Evolutionary conservation across 345 rosid genomes (phyloP), one percentile per base, ranked within the genome.

Genomic region (Lepidium didymum): DNA sequence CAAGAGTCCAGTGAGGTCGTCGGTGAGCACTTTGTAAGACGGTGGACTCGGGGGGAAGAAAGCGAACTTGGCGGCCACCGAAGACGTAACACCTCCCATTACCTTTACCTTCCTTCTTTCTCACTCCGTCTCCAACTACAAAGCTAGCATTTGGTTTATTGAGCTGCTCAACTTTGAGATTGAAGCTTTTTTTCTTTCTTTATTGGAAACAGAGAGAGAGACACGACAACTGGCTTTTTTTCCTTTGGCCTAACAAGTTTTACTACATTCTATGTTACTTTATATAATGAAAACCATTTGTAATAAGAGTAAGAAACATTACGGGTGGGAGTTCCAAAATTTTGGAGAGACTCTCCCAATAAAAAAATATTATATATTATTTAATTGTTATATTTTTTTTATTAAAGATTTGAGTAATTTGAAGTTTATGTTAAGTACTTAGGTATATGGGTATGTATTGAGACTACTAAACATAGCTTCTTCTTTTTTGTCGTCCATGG

Each of bases 51-150:
- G 98, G 4, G 97, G 97, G 65, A 90, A 93, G 82, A 93, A 93
- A 54, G 98, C 98, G 62, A 93, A 87, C 81, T 90, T 93, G 10
- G 97, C 94, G 68, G 98, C 98, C 96, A 93, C 86, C 21, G 98
- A 90, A 15, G 98, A 93, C 41, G 98, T 86, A 43, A 90, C 90
- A 50, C 96, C 97, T 64, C 96, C 97, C 98, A 93, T 89, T 78
- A 71, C 40, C 57, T 40, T 13, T 6, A 29, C 16, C 52, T 58
- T 25, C 4, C 56, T 49, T 13, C 40, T 27, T 45, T 21, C 54
- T 74, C 61, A 15, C 16, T 41, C 59, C 36, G 27, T 15, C 62
- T 62, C 34, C 40, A 51, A 12, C 14, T 47, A 71, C 46, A 27
- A 58, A 49, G 25, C 15, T 29, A 40, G 43, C 60, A 69, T 69